phyloP scores from a whole-genome alignment of 1,284 basidiomycete species.

The Fomitopsis schrenkii region DNA sequence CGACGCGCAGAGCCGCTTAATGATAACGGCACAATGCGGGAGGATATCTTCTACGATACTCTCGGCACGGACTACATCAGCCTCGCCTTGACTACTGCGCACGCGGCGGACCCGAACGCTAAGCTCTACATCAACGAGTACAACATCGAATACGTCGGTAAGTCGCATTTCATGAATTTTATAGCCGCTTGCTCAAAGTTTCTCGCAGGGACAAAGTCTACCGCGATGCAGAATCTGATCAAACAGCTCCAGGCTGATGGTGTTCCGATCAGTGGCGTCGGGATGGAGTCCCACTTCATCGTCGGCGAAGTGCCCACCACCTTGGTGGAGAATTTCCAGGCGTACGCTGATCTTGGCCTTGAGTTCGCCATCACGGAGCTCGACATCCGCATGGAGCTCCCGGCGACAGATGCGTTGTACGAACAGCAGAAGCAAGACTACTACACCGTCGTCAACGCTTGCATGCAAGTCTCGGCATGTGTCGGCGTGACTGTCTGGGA shows the following conservation, averaged over 20 bases:
- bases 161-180: not conserved
- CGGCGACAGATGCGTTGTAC: constrained; percentile 39
- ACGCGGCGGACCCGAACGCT: constrained; percentile 40
- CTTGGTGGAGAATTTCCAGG: constrained; percentile 37
- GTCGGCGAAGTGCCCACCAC: constrained; percentile 40
- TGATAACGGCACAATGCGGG: constrained; percentile 51
- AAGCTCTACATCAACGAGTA: constrained; percentile 51
- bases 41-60: constrained; percentile 42
- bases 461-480: constrained; percentile 37
- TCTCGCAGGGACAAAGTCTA: constrained; percentile 37
- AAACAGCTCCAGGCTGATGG: constrained; percentile 35
- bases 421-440: constrained; percentile 48
- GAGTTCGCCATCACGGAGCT: constrained; percentile 55
- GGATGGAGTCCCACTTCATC: constrained; percentile 47
- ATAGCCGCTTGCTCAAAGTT: not conserved
- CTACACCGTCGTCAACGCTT: constrained; percentile 40
- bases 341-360: constrained; percentile 45
- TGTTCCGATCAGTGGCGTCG: constrained; percentile 46
- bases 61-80: constrained; percentile 39
- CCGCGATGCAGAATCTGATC: constrained; percentile 41
- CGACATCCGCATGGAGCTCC: constrained; percentile 49
- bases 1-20: constrained; percentile 42
- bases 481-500: constrained; percentile 50
- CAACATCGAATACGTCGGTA: constrained; percentile 30
- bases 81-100: constrained; percentile 41